A percentile compares a stretch with the other conserved stretches of the same genome.
These are phyloP conservation scores for Orobanche coerulescens DNA, from an alignment of 257 asterid genomes.

Conservation along the genomic window DNA sequence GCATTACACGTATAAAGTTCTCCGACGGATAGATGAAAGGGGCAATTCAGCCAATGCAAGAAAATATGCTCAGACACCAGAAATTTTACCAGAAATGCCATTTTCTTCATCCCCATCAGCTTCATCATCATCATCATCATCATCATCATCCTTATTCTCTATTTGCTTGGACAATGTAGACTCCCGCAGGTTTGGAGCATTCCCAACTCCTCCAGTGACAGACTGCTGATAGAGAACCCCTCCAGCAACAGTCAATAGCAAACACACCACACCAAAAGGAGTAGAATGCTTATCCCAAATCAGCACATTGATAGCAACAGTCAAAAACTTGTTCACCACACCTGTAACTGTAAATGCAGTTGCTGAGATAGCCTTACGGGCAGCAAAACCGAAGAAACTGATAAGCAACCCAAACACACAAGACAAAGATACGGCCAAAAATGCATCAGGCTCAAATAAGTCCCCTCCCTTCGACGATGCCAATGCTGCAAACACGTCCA, in stretches of 20 bases:
- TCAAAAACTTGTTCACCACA: conserved; percentile 90
- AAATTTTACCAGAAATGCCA: conserved; percentile 49
- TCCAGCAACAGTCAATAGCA: conserved; percentile 72
- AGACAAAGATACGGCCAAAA: conserved; percentile 70
- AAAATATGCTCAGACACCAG: conserved; percentile 39
- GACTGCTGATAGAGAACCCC: conserved; percentile 97
- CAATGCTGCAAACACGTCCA: conserved; percentile 51
- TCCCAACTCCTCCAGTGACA: conserved; percentile 54
- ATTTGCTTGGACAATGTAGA: conserved; percentile 27
- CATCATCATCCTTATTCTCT: conserved; percentile 30
- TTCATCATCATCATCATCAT: conserved; percentile 26
- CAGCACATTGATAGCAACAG: conserved; percentile 83
- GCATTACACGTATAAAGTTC: conserved; percentile 5
- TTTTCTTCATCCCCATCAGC: conserved; percentile 46
- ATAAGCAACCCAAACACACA: conserved; percentile 93
- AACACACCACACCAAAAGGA: conserved; percentile 80
- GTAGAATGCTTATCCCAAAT: conserved; percentile 98
- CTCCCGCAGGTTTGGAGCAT: conserved; percentile 29
- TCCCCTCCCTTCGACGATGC: conserved; percentile 38
- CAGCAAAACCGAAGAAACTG: conserved; percentile 96
- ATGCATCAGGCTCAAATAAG: conserved; percentile 49
- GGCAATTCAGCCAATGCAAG: conserved; percentile 15
- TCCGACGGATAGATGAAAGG: conserved; percentile 7
- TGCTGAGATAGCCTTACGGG: conserved; percentile 91
- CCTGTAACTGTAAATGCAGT: conserved; percentile 96